phyloP scores from a whole-genome alignment of 2,329 filamentous ascomycete genomes.

The Cercospora sojina region DNA sequence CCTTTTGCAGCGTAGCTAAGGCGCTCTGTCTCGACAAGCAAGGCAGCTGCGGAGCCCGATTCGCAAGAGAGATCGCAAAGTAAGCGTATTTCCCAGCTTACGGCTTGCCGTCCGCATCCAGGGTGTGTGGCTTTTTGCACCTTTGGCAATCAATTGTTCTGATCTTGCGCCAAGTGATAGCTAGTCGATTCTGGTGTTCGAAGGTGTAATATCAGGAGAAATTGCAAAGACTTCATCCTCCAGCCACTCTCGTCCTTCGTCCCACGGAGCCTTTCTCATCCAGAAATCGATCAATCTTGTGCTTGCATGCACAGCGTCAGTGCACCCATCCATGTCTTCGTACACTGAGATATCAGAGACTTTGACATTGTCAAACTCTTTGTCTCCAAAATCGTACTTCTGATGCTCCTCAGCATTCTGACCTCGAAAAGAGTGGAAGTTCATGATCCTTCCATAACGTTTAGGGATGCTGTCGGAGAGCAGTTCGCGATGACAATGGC shows the following conservation, averaged over 20 bases:
- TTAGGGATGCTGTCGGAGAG: background rate
- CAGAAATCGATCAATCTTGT: constrained; percentile 13
- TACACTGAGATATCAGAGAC: constrained; percentile 6
- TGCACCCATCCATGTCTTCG: constrained; percentile 14
- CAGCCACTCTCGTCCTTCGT: constrained; percentile 3
- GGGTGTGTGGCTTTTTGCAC: background rate
- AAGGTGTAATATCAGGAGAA: constrained; percentile 3
- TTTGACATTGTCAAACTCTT: constrained; percentile 5
- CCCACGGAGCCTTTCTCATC: constrained; percentile 8
- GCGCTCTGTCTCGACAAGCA: background rate
- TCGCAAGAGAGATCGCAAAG: background rate
- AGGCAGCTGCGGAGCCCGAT: background rate
- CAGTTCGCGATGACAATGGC: constrained; percentile 1
- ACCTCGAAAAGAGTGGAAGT: constrained; percentile 15
- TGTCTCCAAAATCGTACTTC: constrained; percentile 12
- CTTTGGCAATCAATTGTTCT: background rate
- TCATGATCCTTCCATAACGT: constrained; percentile 5
- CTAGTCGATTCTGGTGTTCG: background rate
- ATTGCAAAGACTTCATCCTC: constrained; percentile 7
- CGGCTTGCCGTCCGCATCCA: background rate
- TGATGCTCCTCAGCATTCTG: constrained; percentile 14
- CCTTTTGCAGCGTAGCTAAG: background rate
- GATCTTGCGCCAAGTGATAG: background rate
- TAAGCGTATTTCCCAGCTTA: background rate
- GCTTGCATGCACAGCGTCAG: constrained; percentile 10